These are phyloP conservation scores for Priceomyces carsonii DNA, from an alignment of 805 yeast species.

Conservation along the genomic window DNA sequence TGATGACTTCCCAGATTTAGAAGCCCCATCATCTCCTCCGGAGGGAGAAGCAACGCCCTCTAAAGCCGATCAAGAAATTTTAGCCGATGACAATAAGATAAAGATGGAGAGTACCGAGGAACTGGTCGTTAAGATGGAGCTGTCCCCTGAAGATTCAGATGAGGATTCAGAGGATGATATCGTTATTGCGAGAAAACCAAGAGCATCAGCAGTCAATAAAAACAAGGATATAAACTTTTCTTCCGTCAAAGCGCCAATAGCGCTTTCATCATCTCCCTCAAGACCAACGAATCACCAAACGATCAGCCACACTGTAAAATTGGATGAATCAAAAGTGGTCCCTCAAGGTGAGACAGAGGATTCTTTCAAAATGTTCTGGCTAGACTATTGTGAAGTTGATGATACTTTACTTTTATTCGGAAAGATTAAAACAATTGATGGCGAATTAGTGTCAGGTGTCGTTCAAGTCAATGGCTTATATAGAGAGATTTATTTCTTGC, in stretches of 20 bases:
- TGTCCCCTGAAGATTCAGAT: conserved; percentile 28
- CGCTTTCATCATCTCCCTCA: conserved; percentile 24
- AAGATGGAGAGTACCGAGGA: conserved; percentile 14
- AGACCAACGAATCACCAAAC: conserved; percentile 17
- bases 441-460: conserved; percentile 67
- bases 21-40: conserved; percentile 40
- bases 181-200: conserved; percentile 53
- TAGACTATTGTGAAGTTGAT: conserved; percentile 82
- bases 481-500: conserved; percentile 77
- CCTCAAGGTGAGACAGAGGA: conserved; percentile 26
- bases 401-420: conserved; percentile 76
- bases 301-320: conserved; percentile 32
- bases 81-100: conserved; percentile 9
- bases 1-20: conserved; percentile 28
- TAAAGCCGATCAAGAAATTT: too few relatives aligned
- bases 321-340: conserved; percentile 25
- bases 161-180: conserved; percentile 60
- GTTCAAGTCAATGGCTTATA: conserved; percentile 69
- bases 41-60: conserved; percentile 12
- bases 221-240: conserved; percentile 44
- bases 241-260: conserved; percentile 29
- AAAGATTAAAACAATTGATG: conserved; percentile 62
- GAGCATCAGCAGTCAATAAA: conserved; percentile 44
- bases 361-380: conserved; percentile 78
- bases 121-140: conserved; percentile 8